Conservation (phyloP, 2,329 filamentous ascomycete genomes). For the Arthroderma uncinatum region DNA sequence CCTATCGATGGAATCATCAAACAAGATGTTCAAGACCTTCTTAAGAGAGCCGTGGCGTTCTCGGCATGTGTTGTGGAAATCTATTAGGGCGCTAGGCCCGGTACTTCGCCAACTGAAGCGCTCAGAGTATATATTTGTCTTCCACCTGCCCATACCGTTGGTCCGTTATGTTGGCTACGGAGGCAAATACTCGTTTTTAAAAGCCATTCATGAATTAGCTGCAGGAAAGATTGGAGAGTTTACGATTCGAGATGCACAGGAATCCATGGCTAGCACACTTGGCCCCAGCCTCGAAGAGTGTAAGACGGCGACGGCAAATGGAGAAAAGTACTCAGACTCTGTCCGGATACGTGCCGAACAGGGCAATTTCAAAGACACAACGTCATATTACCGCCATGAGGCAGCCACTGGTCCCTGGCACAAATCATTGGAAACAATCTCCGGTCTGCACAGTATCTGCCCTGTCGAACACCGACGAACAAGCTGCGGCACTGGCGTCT, state of each 20-base stretch:
- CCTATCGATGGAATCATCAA: conserved; percentile 32
- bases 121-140: conserved; percentile 46
- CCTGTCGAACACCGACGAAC: conserved; percentile 23
- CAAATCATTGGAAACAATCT: conserved; percentile 42
- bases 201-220: conserved; percentile 30
- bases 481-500: conserved; percentile 33
- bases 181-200: conserved; percentile 41
- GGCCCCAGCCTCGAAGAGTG: conserved; percentile 42
- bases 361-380: conserved; percentile 42
- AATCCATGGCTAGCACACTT: conserved; percentile 41
- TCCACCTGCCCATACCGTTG: conserved; percentile 40
- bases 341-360: conserved; percentile 30
- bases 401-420: conserved; percentile 38
- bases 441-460: conserved; percentile 36
- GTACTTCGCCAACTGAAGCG: conserved; percentile 38
- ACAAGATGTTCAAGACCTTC: conserved; percentile 43
- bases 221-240: conserved; percentile 27
- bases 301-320: conserved; percentile 22
- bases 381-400: conserved; percentile 45
- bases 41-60: conserved; percentile 35
- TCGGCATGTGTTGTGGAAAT: conserved; percentile 36
- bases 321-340: conserved; percentile 32
- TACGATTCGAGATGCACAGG: conserved; percentile 29
- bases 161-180: conserved; percentile 36
- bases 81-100: conserved; percentile 35